These are phyloP conservation scores for Metarhizium sp. DNA, from an alignment of 2,329 filamentous ascomycete species.

Conservation along the genomic window DNA sequence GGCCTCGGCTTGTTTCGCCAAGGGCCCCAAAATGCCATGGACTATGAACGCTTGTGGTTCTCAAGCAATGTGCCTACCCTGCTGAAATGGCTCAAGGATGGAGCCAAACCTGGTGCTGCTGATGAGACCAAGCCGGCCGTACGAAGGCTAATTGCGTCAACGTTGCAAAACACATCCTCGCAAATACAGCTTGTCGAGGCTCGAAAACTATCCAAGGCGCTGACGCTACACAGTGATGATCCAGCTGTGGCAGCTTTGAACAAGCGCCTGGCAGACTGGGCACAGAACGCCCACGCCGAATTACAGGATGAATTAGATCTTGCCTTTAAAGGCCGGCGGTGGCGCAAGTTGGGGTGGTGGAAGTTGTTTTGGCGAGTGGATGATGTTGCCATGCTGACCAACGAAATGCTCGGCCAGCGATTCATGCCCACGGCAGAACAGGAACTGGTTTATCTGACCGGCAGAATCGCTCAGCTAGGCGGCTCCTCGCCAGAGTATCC, in stretches of 20 bases:
- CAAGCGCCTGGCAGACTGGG: slow-evolving; percentile 58
- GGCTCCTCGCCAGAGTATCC: slow-evolving; percentile 21
- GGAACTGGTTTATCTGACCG: slow-evolving; percentile 73
- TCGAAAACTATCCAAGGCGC: slow-evolving; percentile 21
- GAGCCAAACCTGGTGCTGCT: slow-evolving; percentile 28
- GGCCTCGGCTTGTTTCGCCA: slow-evolving; percentile 60
- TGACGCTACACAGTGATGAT: slow-evolving; percentile 21
- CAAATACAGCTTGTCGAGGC: slow-evolving; percentile 42
- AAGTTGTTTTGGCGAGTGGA: slow-evolving; percentile 93
- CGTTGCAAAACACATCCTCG: slow-evolving; percentile 47
- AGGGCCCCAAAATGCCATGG: slow-evolving; percentile 57
- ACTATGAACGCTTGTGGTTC: slow-evolving; percentile 68
- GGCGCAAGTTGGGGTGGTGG: slow-evolving; percentile 84
- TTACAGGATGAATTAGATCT: slow-evolving; percentile 69
- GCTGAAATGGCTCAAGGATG: slow-evolving; percentile 53
- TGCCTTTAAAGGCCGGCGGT: slow-evolving; percentile 66
- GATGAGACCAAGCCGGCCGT: slow-evolving; percentile 55
- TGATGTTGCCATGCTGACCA: slow-evolving; percentile 75
- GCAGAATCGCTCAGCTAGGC: slow-evolving; percentile 52
- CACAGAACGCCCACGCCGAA: slow-evolving; percentile 72
- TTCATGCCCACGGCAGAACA: slow-evolving; percentile 76
- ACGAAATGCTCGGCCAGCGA: slow-evolving; percentile 64
- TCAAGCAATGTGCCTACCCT: slow-evolving; percentile 59
- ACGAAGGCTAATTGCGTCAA: slow-evolving; percentile 54
- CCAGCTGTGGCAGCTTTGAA: slow-evolving; percentile 37